Evolutionary conservation across 345 rosid species (phyloP).

Genomic region (Nephelium lappaceum): DNA sequence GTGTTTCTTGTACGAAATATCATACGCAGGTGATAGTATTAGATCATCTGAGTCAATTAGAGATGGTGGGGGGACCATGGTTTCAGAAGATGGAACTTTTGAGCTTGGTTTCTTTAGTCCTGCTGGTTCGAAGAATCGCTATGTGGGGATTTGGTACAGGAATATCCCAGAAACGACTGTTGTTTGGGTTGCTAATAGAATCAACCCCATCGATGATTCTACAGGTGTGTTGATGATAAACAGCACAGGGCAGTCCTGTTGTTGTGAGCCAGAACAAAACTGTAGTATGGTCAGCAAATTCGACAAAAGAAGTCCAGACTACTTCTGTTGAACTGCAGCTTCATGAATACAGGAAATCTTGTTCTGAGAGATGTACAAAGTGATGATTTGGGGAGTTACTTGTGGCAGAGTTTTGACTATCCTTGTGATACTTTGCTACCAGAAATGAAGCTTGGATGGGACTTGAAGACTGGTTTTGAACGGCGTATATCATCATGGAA

Average conservation of each 20-base stretch:
- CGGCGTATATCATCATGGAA: constrained; percentile 48
- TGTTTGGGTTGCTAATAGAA: constrained; percentile 61
- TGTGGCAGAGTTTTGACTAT: constrained; percentile 44
- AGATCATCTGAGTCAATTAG: not conserved
- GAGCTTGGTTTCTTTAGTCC: too few species aligned
- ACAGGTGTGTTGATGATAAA: not conserved
- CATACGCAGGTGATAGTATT: constrained; percentile 1
- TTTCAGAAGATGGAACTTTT: too few species aligned
- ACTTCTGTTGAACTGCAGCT: constrained; percentile 18
- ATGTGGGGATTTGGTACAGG: constrained; percentile 65
- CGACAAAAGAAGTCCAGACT: not conserved
- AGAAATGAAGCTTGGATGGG: constrained; percentile 59
- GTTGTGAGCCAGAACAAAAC: constrained; percentile 4
- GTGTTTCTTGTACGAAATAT: not conserved
- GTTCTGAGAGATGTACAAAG: constrained; percentile 8
- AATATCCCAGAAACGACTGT: constrained; percentile 24
- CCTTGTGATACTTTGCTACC: constrained; percentile 38
- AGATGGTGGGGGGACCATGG: too few species aligned
- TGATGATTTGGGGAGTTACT: constrained; percentile 9
- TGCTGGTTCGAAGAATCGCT: constrained; percentile 40
- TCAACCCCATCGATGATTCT: constrained; percentile 16
- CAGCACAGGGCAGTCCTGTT: not conserved
- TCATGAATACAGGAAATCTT: constrained; percentile 19
- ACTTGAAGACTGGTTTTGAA: constrained; percentile 27
- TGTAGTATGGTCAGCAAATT: constrained; percentile 14